phyloP scores from a whole-genome alignment of 345 rosid genomes.

The Conringia planisiliqua region DNA sequence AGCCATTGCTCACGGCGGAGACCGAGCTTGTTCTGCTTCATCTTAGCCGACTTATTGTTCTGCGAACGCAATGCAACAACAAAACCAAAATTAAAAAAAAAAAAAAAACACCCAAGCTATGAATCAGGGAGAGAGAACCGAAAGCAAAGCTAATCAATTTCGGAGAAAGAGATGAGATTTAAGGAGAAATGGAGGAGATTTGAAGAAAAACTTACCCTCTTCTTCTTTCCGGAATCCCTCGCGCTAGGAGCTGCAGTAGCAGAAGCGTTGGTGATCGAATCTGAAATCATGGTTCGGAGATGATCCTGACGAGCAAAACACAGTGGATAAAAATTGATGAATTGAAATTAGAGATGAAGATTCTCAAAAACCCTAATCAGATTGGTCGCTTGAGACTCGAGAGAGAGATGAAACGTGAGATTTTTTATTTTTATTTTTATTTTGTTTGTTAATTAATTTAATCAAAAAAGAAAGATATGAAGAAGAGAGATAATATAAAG shows the following conservation, averaged over 20 bases:
- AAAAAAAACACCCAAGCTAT: background rate
- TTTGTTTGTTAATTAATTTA: slow-evolving; percentile 4
- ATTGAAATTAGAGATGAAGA: slow-evolving; percentile 15
- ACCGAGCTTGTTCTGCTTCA: slow-evolving; percentile 92
- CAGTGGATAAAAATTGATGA: background rate
- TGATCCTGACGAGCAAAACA: background rate
- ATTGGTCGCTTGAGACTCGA: slow-evolving; percentile 28
- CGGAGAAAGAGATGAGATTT: background rate
- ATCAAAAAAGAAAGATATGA: background rate
- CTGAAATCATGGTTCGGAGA: slow-evolving; percentile 51
- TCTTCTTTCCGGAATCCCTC: slow-evolving; percentile 64
- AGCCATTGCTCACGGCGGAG: slow-evolving; percentile 99
- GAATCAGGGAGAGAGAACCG: background rate
- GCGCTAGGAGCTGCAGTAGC: slow-evolving; percentile 44
- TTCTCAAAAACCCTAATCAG: slow-evolving; percentile 62
- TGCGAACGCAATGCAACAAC: slow-evolving; percentile 32
- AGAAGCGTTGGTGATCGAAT: slow-evolving; percentile 54
- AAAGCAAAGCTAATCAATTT: background rate
- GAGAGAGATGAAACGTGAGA: slow-evolving; percentile 21
- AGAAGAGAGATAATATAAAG: slow-evolving; percentile 25
- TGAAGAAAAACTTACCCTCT: slow-evolving; percentile 49
- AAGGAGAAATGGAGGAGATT: background rate
- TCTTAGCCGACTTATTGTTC: slow-evolving; percentile 77
- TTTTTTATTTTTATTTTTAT: background rate
- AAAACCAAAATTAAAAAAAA: no score